Percentiles rank a stretch among this genome's conserved stretches.
Evolutionary conservation across 2,329 filamentous ascomycete species (phyloP).

Genomic region (Rutstroemia sydowiana): DNA sequence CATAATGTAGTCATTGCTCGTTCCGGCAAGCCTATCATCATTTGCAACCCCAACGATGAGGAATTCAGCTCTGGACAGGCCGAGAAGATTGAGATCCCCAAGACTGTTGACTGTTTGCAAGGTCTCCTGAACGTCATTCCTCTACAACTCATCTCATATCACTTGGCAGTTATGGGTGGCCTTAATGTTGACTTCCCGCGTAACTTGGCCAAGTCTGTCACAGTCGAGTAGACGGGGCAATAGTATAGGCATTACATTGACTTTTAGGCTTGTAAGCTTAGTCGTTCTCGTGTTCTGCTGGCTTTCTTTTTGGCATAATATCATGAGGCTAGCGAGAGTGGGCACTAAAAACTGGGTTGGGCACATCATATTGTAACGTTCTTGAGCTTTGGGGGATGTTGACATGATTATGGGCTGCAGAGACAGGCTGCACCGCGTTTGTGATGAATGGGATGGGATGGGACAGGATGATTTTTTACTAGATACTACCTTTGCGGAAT

Average conservation of each 20-base stretch:
- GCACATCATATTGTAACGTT: not conserved
- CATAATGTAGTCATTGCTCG: slow-evolving; percentile 73
- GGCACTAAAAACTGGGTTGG: not conserved
- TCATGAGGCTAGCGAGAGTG: not conserved
- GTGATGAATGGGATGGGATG: not conserved
- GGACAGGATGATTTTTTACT: not conserved
- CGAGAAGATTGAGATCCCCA: slow-evolving; percentile 95
- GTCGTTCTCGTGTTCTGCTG: slow-evolving; percentile 13
- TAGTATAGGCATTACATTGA: not conserved
- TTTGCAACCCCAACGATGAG: slow-evolving; percentile 84
- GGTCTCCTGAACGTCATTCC: slow-evolving; percentile 97
- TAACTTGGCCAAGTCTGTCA: slow-evolving; percentile 98
- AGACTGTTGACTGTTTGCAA: slow-evolving; percentile 91
- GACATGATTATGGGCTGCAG: not conserved
- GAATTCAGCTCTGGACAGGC: slow-evolving; percentile 86
- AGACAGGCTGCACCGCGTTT: not conserved
- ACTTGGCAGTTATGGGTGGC: slow-evolving; percentile 92
- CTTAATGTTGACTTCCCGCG: slow-evolving; percentile 98
- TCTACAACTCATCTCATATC: slow-evolving; percentile 96
- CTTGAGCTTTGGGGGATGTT: not conserved
- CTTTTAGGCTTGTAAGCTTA: slow-evolving; percentile 12
- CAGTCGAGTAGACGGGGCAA: slow-evolving; percentile 67
- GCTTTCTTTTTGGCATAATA: slow-evolving; percentile 1
- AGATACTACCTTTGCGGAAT: not conserved
- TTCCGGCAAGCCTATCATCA: slow-evolving; percentile 92